Evolutionary conservation across 306 rosid genomes (phyloP).

Genomic region (Vicia faba): DNA sequence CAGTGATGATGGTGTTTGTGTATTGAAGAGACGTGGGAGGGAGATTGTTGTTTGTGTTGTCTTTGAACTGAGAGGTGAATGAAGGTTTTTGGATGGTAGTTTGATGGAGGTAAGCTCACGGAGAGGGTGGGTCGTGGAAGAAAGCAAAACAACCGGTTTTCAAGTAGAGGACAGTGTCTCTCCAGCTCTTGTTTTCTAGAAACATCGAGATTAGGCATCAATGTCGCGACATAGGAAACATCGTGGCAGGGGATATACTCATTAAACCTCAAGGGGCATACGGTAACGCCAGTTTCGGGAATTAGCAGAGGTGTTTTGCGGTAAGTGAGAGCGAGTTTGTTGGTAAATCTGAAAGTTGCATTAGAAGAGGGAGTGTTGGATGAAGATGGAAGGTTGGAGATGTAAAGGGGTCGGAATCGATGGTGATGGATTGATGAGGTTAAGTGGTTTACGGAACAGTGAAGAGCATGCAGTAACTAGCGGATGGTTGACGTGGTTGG

Average conservation of each 20-base stretch:
- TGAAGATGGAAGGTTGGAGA: slow-evolving; percentile 51
- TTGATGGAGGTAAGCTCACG: too few species aligned
- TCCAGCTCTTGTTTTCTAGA: slow-evolving; percentile 81
- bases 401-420: slow-evolving; percentile 74
- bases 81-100: too few species aligned
- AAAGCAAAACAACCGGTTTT: slow-evolving; percentile 82
- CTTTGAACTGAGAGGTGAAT: too few species aligned
- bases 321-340: slow-evolving; percentile 62
- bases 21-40: too few species aligned
- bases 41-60: too few species aligned
- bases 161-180: slow-evolving; percentile 87
- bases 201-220: slow-evolving; percentile 60
- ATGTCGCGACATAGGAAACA: slow-evolving; percentile 54
- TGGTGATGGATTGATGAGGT: too few species aligned
- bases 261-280: slow-evolving; percentile 79
- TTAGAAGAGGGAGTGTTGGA: slow-evolving; percentile 35
- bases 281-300: slow-evolving; percentile 69
- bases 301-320: slow-evolving; percentile 56
- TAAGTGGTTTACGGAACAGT: too few species aligned
- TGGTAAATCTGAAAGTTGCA: slow-evolving; percentile 55
- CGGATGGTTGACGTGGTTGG: too few species aligned
- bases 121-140: too few species aligned
- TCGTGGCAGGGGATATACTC: slow-evolving; percentile 91
- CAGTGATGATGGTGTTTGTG: too few species aligned
- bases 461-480: too few species aligned